phyloP scores from a whole-genome alignment of 495 filamentous ascomycete species.

The Penicillium antarcticum region DNA sequence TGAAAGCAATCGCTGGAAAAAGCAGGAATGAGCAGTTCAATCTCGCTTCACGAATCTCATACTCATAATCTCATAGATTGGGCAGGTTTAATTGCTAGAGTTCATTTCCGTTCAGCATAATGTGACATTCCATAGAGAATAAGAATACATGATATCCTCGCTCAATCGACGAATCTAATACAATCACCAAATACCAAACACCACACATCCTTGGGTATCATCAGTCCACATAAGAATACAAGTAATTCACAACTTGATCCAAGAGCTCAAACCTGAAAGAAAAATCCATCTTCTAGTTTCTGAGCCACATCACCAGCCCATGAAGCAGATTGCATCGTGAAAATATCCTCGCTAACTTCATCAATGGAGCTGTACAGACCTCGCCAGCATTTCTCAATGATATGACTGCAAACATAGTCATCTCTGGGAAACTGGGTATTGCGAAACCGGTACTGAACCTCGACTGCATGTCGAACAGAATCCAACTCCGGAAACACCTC shows the following conservation, averaged over 20 bases:
- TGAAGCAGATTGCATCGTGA: background rate
- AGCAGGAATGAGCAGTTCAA: constrained; percentile 8
- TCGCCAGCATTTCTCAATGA: constrained; percentile 13
- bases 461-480: constrained; percentile 4
- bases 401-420: constrained; percentile 3
- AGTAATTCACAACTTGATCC: too few species aligned
- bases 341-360: constrained; percentile 3
- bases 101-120: constrained; percentile 1
- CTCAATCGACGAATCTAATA: background rate
- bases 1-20: constrained; percentile 77
- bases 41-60: background rate
- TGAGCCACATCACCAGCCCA: background rate
- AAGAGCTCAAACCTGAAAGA: too few species aligned
- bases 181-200: background rate
- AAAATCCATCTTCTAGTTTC: background rate
- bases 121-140: constrained; percentile 1
- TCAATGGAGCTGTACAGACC: constrained; percentile 1
- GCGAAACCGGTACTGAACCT: constrained; percentile 1
- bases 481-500: constrained; percentile 20
- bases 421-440: background rate
- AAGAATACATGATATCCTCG: constrained; percentile 2
- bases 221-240: too few species aligned
- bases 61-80: background rate
- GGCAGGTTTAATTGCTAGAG: background rate
- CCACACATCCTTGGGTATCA: too few species aligned